phyloP scores from a whole-genome alignment of 1,284 basidiomycete species.

The Austropuccinia psidii region DNA sequence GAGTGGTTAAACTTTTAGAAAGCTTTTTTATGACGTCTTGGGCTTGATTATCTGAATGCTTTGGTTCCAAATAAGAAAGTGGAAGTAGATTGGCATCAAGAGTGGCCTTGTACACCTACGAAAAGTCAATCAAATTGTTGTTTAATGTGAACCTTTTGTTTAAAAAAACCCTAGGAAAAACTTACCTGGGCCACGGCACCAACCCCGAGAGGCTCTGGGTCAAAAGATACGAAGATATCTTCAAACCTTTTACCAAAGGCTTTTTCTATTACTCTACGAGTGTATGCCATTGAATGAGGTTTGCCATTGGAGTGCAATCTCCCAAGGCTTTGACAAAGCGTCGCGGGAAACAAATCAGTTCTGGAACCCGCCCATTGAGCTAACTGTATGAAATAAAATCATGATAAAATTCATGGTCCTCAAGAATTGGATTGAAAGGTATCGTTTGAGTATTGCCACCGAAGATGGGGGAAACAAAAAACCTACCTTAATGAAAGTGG shows the following conservation, averaged over 20 bases:
- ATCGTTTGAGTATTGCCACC: no score
- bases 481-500: constrained; percentile 89
- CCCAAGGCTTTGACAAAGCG: constrained; percentile 79
- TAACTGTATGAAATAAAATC: constrained; percentile 54
- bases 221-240: constrained; percentile 87
- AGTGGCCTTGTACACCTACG: constrained; percentile 78
- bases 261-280: constrained; percentile 69
- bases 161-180: constrained; percentile 20
- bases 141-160: background rate
- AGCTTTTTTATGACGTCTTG: constrained; percentile 38
- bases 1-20: constrained; percentile 48
- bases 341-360: constrained; percentile 84
- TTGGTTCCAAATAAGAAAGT: constrained; percentile 62
- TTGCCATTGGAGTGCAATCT: constrained; percentile 81
- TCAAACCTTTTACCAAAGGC: constrained; percentile 70
- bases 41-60: constrained; percentile 51
- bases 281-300: constrained; percentile 74
- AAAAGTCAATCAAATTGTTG: background rate
- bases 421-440: no score
- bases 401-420: no score
- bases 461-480: background rate
- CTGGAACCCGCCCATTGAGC: constrained; percentile 98
- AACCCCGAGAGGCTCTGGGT: constrained; percentile 79
- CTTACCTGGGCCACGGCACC: constrained; percentile 91
- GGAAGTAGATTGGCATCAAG: constrained; percentile 76